These are phyloP conservation scores for Blastomyces silverae DNA, from an alignment of 2,329 filamentous ascomycete species.

Conservation along the genomic window DNA sequence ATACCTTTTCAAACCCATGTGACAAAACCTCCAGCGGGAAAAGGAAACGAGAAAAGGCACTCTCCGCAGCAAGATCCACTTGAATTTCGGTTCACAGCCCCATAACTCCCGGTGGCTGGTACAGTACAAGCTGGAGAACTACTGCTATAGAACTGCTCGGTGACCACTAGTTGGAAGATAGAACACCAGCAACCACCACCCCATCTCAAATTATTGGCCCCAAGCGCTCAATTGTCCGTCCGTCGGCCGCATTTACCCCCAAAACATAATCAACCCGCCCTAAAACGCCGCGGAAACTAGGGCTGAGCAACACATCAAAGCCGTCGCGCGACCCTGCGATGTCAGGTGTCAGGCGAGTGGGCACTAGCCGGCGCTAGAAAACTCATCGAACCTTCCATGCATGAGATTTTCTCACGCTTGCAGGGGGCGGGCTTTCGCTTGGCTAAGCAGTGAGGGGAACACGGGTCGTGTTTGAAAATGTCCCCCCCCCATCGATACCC, in stretches of 20 bases:
- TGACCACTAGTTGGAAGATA: not conserved
- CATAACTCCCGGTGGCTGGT: not conserved
- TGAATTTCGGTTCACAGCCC: not conserved
- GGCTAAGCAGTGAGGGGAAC: no score
- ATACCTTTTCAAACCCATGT: no score
- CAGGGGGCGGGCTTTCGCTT: not conserved
- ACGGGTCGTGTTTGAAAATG: no score
- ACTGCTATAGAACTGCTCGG: not conserved
- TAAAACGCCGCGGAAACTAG: not conserved
- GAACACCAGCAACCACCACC: not conserved
- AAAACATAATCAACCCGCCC: not conserved
- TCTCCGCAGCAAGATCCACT: not conserved
- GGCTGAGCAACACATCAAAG: not conserved
- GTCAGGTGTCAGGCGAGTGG: no score
- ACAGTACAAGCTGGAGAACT: not conserved
- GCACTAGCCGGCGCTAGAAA: slow-evolving; percentile 5
- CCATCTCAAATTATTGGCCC: not conserved
- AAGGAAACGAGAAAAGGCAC: not conserved
- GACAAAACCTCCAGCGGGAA: no score
- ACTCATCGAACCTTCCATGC: slow-evolving; percentile 8
- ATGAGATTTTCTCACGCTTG: not conserved
- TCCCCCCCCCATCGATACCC: no score
- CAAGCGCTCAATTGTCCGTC: not conserved
- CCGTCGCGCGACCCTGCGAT: no score
- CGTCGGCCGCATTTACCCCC: not conserved